Evolutionary conservation across 2,329 filamentous ascomycete species (phyloP), one percentile per base, ranked within the genome.

Genomic region (Sordariomycetes sp.): DNA sequence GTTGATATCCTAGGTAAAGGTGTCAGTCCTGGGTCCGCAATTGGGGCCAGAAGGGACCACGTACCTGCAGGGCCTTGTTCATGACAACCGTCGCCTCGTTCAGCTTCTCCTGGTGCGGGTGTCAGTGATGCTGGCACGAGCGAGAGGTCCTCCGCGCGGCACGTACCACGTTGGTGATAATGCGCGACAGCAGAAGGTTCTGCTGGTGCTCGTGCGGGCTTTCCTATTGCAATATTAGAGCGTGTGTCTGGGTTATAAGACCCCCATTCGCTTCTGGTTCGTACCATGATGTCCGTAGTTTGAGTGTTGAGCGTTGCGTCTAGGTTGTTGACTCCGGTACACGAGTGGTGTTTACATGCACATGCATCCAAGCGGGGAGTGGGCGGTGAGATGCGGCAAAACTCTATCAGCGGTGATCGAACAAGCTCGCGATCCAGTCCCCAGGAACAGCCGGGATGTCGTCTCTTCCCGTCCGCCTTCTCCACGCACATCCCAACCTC

Each of bases 131-230:
- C 4, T 42, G n/a, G 36, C 24, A 35, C 35, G 28, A 24, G 42
- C 45, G 45, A 50, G n/a, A 20, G 6, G 45, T 32, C 13, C 17
- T n/a, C 36, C 17, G 24, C 39, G 56, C 28, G 32, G 55, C 54
- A 76, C 89, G 68, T 80, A 97, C 92, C 67, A 97, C 91, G 67
- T 99, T 99, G 68, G 86, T 94, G 73, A 96, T 95, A 73, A 99
- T 96, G 61, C 94, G 89, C 24, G 90, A 94, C 52, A 97, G 81
- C 65, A 99, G 79, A 56, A 96, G 78, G 66, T 87, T 95, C 77
- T 99, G 92, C 76, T 97, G 94, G 65, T 97, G 91, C 70, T 97
- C 94, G 68, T 99, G 94, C 45, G 94, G 94, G 66, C 89, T 96
- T 72, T 99, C 94, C 92, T 86, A 48, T 20, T 2, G 7, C 15